A percentile compares a stretch with the other conserved stretches of the same genome.
Conservation (phyloP, 2,329 filamentous ascomycete genomes). For the Colletotrichum falcatum region DNA sequence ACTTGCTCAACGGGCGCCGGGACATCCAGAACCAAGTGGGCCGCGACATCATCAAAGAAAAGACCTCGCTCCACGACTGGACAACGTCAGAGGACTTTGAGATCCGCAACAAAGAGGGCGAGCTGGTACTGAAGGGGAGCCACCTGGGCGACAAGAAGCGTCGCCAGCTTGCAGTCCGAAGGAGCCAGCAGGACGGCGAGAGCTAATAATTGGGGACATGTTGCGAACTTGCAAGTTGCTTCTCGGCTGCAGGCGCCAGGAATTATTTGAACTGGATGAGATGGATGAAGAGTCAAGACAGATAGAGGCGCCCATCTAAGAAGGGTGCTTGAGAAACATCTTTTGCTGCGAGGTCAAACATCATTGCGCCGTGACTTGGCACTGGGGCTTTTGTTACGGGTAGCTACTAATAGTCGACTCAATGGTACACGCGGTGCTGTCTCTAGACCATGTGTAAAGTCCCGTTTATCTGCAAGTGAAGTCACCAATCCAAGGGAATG, state of each 20-base stretch:
- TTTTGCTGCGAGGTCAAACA: neutral
- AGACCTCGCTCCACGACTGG: constrained; percentile 2
- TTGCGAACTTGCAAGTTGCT: too few species aligned
- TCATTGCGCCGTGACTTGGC: neutral
- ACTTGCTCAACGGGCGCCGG: constrained; percentile 17
- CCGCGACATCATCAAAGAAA: constrained; percentile 17
- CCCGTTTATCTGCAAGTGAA: neutral
- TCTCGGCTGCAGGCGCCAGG: neutral
- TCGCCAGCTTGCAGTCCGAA: neutral
- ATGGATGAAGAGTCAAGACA: neutral
- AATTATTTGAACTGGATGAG: neutral
- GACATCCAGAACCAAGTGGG: constrained; percentile 30
- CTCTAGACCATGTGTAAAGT: neutral
- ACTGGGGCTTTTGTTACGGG: neutral
- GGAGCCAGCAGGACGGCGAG: neutral
- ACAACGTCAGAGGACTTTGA: constrained; percentile 7
- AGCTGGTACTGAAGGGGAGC: neutral
- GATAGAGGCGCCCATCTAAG: neutral
- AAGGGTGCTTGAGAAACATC: neutral
- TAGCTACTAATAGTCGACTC: neutral
- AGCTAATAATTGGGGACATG: neutral
- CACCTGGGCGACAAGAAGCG: constrained; percentile 5
- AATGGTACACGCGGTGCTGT: neutral
- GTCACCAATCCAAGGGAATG: neutral
- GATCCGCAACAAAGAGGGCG: constrained; percentile 7